Conservation (phyloP, 225 moss, liverwort and hornwort species). For the Neckera pumila region DNA sequence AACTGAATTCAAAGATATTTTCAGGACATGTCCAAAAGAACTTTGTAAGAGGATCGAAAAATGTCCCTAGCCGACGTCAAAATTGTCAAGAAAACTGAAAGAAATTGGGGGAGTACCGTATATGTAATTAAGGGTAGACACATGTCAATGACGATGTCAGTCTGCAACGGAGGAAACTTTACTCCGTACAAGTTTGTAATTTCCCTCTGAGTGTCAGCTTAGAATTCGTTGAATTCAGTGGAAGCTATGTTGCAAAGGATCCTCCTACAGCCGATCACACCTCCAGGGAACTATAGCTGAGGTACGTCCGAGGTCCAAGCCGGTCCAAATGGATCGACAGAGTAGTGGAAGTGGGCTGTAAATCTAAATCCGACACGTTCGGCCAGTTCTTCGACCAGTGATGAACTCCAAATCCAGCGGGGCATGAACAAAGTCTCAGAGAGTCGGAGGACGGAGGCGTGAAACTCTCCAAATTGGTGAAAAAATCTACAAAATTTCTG, state of each 20-base stretch:
- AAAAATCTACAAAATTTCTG: no score
- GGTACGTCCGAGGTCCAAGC: no score
- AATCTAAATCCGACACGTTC: not conserved
- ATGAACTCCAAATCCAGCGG: not conserved
- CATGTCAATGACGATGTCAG: not conserved
- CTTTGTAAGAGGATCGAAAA: not conserved
- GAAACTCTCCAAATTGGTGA: not conserved
- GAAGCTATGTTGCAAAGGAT: not conserved
- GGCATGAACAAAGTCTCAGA: not conserved
- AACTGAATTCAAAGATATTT: not conserved
- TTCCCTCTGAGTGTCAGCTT: not conserved
- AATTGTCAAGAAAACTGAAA: not conserved
- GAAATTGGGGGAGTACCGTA: not conserved
- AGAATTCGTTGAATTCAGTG: not conserved
- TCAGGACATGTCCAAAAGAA: not conserved
- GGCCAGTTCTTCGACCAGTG: not conserved
- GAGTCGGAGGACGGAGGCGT: not conserved
- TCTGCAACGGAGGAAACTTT: not conserved
- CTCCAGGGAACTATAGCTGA: not conserved
- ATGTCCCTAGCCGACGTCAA: no score
- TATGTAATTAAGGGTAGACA: not conserved
- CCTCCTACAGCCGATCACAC: not conserved
- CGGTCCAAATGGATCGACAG: not conserved
- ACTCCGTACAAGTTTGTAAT: not conserved
- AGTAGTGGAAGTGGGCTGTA: not conserved